Conservation (phyloP, 139 green algal species). For the Auxenochlorella protothecoides region DNA sequence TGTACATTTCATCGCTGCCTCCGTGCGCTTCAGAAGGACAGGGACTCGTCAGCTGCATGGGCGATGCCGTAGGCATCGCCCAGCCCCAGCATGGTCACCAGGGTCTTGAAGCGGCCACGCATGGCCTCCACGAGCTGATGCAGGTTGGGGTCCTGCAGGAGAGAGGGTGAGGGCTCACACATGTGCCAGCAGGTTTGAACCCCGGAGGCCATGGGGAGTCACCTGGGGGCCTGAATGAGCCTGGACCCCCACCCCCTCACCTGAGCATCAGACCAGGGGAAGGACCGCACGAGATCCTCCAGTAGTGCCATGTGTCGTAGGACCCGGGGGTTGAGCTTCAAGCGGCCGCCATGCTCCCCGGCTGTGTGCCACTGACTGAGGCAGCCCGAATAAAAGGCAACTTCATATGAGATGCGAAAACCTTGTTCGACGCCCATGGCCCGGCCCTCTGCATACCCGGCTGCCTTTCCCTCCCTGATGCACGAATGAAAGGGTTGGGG, state of each 20-base stretch:
- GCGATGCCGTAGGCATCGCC: constrained; percentile 10
- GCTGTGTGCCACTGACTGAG: constrained; percentile 25
- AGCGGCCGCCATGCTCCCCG: not conserved
- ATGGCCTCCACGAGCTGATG: constrained; percentile 49
- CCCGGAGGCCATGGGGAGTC: not conserved
- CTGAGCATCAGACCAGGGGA: constrained; percentile 44
- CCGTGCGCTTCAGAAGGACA: too few relatives aligned
- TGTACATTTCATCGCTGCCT: not conserved
- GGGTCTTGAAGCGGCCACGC: constrained; percentile 51
- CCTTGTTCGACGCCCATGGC: constrained; percentile 62
- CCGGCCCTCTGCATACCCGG: constrained; percentile 40
- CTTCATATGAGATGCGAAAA: constrained; percentile 61
- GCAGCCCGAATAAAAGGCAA: constrained; percentile 59
- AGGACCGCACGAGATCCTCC: constrained; percentile 31
- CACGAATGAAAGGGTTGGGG: not conserved
- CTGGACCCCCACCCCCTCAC: constrained; percentile 1
- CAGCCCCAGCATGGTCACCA: constrained; percentile 36
- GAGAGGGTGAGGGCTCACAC: not conserved
- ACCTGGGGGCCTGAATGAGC: not conserved
- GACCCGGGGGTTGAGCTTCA: constrained; percentile 15
- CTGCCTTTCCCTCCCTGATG: constrained; percentile 33
- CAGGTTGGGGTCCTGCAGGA: constrained; percentile 51
- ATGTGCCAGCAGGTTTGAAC: not conserved
- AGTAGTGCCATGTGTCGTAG: constrained; percentile 34
- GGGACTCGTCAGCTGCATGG: not conserved